phyloP scores from a whole-genome alignment of 148 eudicot genomes.

The Vaccinium myrtillus region DNA sequence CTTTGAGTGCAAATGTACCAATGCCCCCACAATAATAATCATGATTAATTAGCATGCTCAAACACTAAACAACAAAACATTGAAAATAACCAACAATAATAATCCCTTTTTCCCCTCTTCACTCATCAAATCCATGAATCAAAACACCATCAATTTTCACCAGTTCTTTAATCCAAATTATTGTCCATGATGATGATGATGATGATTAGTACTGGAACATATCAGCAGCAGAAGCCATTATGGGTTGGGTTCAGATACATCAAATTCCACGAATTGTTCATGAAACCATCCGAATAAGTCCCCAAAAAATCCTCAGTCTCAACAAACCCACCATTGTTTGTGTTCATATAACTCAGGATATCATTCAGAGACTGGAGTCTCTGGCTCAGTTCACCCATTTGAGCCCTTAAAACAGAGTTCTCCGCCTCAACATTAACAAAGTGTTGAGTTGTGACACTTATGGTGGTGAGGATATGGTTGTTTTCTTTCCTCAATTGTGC shows the following conservation, averaged over 20 bases:
- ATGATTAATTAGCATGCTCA: neutral
- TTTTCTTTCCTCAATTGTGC: constrained; percentile 46
- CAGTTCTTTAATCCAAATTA: neutral
- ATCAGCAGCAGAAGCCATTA: constrained; percentile 63
- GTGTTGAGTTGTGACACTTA: constrained; percentile 42
- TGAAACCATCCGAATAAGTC: constrained; percentile 7
- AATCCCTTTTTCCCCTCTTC: neutral
- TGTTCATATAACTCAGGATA: constrained; percentile 42
- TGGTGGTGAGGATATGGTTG: constrained; percentile 31
- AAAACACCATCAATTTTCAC: neutral
- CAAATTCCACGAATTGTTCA: constrained; percentile 40
- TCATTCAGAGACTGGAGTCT: constrained; percentile 64
- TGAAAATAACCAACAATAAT: neutral
- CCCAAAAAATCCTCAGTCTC: neutral
- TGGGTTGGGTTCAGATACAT: constrained; percentile 48
- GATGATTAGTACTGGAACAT: constrained; percentile 23
- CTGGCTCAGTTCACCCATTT: constrained; percentile 53
- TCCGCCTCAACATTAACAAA: constrained; percentile 51
- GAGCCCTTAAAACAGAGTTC: constrained; percentile 68
- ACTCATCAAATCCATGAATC: neutral
- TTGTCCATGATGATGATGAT: no score
- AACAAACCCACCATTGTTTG: neutral
- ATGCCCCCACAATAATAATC: neutral
- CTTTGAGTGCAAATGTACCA: neutral
- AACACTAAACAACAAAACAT: neutral